phyloP scores from a whole-genome alignment of 2,329 filamentous ascomycete species.

The Plenodomus lindquistii region DNA sequence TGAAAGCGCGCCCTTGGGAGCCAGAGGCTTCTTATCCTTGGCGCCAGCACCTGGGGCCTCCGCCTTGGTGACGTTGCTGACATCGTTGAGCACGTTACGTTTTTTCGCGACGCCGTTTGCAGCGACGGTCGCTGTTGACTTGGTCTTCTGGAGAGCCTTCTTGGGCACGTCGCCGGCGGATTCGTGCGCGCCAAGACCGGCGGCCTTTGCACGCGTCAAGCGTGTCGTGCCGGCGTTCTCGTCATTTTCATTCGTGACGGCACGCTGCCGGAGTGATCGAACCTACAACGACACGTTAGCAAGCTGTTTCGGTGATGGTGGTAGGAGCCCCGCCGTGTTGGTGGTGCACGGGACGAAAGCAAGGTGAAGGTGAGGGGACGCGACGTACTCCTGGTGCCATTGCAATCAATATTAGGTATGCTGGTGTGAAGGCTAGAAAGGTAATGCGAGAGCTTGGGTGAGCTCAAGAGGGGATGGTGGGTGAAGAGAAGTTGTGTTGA shows the following conservation, averaged over 20 bases:
- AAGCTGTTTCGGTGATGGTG: slow-evolving; percentile 8
- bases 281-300: slow-evolving; percentile 58
- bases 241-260: slow-evolving; percentile 89
- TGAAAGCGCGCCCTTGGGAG: slow-evolving; percentile 69
- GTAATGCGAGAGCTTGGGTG: slow-evolving; percentile 23
- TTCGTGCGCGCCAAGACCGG: slow-evolving; percentile 62
- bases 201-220: slow-evolving; percentile 90
- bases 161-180: slow-evolving; percentile 61
- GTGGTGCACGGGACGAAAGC: slow-evolving; percentile 10
- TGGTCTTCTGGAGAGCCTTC: slow-evolving; percentile 50
- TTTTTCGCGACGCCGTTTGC: slow-evolving; percentile 61
- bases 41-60: slow-evolving; percentile 52
- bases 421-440: slow-evolving; percentile 38
- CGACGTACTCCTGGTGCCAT: slow-evolving; percentile 62
- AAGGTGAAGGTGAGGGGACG: slow-evolving; percentile 9
- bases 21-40: slow-evolving; percentile 70
- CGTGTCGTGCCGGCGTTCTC: slow-evolving; percentile 81
- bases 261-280: slow-evolving; percentile 73
- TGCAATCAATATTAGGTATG: slow-evolving; percentile 47
- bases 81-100: slow-evolving; percentile 85
- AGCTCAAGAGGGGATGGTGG: slow-evolving; percentile 30
- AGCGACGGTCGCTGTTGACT: slow-evolving; percentile 43
- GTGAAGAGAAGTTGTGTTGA: slow-evolving; percentile 41
- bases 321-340: slow-evolving; percentile 11
- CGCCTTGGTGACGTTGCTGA: slow-evolving; percentile 90